A percentile compares a stretch with the other conserved stretches of the same genome.
phyloP scores from a whole-genome alignment of 495 filamentous ascomycete genomes.

The Podospora didyma region DNA sequence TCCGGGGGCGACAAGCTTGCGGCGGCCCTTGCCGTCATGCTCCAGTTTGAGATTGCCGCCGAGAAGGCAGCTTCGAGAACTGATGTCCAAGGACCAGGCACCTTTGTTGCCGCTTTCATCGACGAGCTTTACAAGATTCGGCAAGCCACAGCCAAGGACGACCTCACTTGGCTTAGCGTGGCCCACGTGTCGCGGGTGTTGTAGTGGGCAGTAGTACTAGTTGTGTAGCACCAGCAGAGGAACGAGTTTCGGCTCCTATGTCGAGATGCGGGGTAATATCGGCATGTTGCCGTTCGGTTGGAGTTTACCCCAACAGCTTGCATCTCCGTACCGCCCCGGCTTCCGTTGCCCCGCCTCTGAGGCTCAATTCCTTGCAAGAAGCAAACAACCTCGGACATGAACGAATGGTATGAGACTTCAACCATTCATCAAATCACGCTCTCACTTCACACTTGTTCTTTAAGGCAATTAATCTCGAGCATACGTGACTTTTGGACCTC shows the following conservation, averaged over 20 bases:
- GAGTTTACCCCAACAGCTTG: constrained; percentile 8
- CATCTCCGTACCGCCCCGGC: neutral
- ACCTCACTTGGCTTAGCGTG: constrained; percentile 51
- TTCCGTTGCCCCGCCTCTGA: constrained; percentile 9
- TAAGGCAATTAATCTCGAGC: too few relatives aligned
- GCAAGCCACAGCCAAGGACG: constrained; percentile 41
- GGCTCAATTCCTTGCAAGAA: neutral
- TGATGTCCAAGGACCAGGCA: constrained; percentile 74
- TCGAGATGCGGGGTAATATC: constrained; percentile 14
- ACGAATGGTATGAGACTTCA: too few relatives aligned
- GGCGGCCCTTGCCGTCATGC: constrained; percentile 61
- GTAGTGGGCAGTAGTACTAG: neutral
- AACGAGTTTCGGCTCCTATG: constrained; percentile 11
- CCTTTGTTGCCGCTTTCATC: constrained; percentile 82
- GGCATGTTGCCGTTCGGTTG: constrained; percentile 1
- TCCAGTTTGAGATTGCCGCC: constrained; percentile 83
- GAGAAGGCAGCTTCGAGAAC: constrained; percentile 61
- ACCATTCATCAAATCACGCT: neutral
- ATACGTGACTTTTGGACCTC: too few relatives aligned
- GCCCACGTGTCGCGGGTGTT: constrained; percentile 43
- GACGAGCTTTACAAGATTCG: constrained; percentile 61
- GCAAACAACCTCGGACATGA: too few relatives aligned
- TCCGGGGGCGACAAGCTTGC: constrained; percentile 59
- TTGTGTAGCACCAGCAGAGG: too few relatives aligned
- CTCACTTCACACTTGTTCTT: too few relatives aligned